Evolutionary conservation across 2,329 filamentous ascomycete genomes (phyloP), one percentile per base, ranked within the genome.

Genomic region (Sarocladium kiliense): DNA sequence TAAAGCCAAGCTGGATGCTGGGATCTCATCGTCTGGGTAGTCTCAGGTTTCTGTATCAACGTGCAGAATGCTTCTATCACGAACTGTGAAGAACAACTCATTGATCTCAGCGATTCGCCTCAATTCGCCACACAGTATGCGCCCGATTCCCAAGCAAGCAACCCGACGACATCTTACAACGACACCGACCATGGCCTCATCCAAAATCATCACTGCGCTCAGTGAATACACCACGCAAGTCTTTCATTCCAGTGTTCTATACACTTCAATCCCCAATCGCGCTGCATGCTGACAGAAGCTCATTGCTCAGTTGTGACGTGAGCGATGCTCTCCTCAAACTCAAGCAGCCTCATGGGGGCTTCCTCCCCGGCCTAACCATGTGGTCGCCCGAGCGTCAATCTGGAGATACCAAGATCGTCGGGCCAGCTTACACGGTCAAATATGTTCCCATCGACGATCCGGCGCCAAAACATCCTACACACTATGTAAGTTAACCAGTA

Each of bases 401-500:
- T 19, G 78, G 77, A 4, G 59, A 67, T 11, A 78, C 78, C 39
- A 81, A 78, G 64, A 77, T 82, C 55, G 69, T 79, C 19, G 80
- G 80, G 3, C 78, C 76, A 11, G 80, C 77, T 5, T 80, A 79
- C 59, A 82, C 78, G 0, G 79, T 82, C 53, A 70, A 76, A 59
- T 81, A 80, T 59, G 77, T 74, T 14, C 69, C 70, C 3, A 68
- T 76, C 45, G 69, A 71, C 47, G 75, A 79, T 57, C 71, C 75
- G 10, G 67, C 70, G 5, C 74, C 77, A 0, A 79, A 76, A 60
- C 65, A 71, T 21, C 61, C 69, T 11, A 70, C 66, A 0, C 77
- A 80, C 57, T 81, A 80, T 54, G 77, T 78, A 62, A 39, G 69
- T 63, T 26, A 37, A 21, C n/a, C 3, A 30, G n/a, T 16, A 42